These are phyloP conservation scores for Amorphotheca resinae DNA, from an alignment of 495 filamentous ascomycete species.

Conservation along the genomic window DNA sequence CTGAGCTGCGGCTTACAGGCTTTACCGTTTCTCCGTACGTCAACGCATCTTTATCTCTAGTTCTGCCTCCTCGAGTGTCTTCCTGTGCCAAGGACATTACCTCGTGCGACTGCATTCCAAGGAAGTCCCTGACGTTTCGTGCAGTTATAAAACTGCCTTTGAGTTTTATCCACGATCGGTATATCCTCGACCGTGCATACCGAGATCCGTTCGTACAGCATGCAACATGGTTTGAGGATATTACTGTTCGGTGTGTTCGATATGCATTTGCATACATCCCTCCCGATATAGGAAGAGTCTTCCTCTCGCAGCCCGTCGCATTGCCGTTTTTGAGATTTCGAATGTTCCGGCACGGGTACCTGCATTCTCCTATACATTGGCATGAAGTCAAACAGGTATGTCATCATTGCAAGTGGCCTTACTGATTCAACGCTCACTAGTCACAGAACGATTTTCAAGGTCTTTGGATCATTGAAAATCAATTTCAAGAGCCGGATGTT, in stretches of 20 bases:
- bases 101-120: too few relatives aligned
- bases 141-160: slow-evolving; percentile 45
- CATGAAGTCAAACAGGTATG: slow-evolving; percentile 40
- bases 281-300: slow-evolving; percentile 51
- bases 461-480: slow-evolving; percentile 46
- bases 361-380: slow-evolving; percentile 48
- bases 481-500: slow-evolving; percentile 44
- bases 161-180: slow-evolving; percentile 43
- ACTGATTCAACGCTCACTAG: not conserved
- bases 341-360: slow-evolving; percentile 55
- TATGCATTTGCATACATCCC: slow-evolving; percentile 63
- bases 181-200: slow-evolving; percentile 30
- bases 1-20: slow-evolving; percentile 42
- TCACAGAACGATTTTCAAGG: slow-evolving; percentile 35
- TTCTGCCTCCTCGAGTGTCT: too few relatives aligned
- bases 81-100: too few relatives aligned
- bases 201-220: slow-evolving; percentile 48
- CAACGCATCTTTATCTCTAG: not conserved
- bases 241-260: slow-evolving; percentile 59
- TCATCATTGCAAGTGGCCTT: not conserved
- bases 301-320: slow-evolving; percentile 60
- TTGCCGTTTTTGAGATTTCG: slow-evolving; percentile 62
- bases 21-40: slow-evolving; percentile 59
- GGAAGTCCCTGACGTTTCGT: not conserved
- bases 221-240: slow-evolving; percentile 57